Evolutionary conservation across 768 basidiomycete genomes (phyloP).

Genomic region (Lactarius pseudohatsudake): DNA sequence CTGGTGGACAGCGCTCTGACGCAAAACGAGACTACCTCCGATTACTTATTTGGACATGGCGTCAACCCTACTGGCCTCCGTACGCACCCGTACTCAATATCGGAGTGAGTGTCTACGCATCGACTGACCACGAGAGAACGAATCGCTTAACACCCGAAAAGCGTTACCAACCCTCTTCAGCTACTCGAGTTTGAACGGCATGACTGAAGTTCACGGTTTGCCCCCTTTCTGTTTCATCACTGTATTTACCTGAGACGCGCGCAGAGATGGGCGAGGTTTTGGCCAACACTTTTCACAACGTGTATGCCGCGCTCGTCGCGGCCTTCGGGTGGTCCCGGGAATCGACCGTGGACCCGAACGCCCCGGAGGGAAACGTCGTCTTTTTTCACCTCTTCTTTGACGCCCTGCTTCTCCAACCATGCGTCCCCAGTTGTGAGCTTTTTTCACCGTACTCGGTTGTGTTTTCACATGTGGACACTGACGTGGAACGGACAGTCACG

Average conservation of each 20-base stretch:
- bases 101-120: constrained; percentile 39
- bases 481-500: constrained; percentile 35
- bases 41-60: constrained; percentile 51
- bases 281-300: too few relatives aligned
- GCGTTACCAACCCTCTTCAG: constrained; percentile 43
- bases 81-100: constrained; percentile 56
- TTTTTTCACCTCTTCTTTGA: constrained; percentile 54
- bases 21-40: constrained; percentile 36
- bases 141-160: constrained; percentile 10
- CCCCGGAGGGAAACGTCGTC: constrained; percentile 46
- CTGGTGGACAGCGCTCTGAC: constrained; percentile 36
- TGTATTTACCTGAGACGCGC: neutral
- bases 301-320: constrained; percentile 34
- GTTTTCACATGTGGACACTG: neutral
- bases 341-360: constrained; percentile 34
- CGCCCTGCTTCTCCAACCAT: constrained; percentile 47
- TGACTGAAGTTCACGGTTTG: constrained; percentile 50
- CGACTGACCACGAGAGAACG: constrained; percentile 30
- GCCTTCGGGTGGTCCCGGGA: constrained; percentile 34
- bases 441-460: neutral
- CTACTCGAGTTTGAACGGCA: constrained; percentile 41
- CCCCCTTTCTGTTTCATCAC: neutral
- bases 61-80: constrained; percentile 53
- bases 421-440: constrained; percentile 49
- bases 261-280: too few relatives aligned